These are phyloP conservation scores for Murraya paniculata DNA, from an alignment of 345 rosid genomes.

Conservation along the genomic window DNA sequence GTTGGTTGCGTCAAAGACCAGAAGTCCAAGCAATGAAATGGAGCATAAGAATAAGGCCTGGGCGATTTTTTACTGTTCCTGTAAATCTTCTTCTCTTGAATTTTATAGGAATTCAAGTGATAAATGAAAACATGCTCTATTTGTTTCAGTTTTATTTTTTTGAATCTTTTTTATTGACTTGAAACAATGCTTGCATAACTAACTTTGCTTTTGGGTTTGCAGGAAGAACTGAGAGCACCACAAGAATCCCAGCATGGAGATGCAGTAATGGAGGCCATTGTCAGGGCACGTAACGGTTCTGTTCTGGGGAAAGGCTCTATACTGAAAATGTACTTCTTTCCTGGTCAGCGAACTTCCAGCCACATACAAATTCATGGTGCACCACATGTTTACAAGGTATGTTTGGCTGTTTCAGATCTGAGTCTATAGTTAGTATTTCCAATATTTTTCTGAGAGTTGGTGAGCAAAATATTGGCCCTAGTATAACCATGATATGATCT, in stretches of 20 bases:
- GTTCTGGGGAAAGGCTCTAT: conserved; percentile 88
- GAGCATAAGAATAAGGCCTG: conserved; percentile 94
- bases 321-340: conserved; percentile 87
- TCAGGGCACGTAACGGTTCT: conserved; percentile 82
- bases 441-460: neutral
- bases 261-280: conserved; percentile 95
- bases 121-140: neutral
- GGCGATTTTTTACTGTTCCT: conserved; percentile 83
- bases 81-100: conserved; percentile 39
- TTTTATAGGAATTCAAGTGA: neutral
- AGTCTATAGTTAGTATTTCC: neutral
- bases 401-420: neutral
- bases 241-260: conserved; percentile 89
- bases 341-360: conserved; percentile 90
- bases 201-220: conserved; percentile 21
- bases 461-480: neutral
- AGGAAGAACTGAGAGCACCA: conserved; percentile 85
- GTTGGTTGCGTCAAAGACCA: conserved; percentile 82
- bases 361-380: conserved; percentile 86
- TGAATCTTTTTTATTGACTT: neutral
- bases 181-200: conserved; percentile 1
- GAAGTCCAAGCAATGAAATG: conserved; percentile 98
- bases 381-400: conserved; percentile 85
- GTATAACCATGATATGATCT: neutral
- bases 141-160: neutral